Conservation (phyloP, 768 basidiomycete species). For the Boletus pseudopeckii region DNA sequence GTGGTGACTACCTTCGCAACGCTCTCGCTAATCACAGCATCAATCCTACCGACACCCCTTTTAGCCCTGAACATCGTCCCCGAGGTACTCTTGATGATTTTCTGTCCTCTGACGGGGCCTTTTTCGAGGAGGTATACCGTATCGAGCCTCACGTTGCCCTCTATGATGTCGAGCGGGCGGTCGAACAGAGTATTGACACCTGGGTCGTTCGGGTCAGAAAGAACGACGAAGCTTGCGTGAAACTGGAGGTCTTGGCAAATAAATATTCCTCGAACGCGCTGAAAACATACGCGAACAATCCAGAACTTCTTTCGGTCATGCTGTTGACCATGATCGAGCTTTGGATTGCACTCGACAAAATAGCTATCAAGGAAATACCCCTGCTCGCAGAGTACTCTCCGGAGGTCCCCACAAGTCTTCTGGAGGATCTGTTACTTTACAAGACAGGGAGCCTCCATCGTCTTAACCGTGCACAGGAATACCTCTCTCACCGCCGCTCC, state of each 20-base stretch:
- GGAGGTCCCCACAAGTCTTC: constrained; percentile 26
- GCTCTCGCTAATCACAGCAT: constrained; percentile 1
- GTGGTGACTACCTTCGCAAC: constrained; percentile 26
- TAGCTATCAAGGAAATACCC: constrained; percentile 18
- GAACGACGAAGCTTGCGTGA: constrained; percentile 12
- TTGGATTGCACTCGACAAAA: constrained; percentile 36
- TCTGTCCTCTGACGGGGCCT: constrained; percentile 4
- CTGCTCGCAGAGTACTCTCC: constrained; percentile 33
- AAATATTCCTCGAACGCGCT: constrained; percentile 28
- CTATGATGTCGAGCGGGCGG: constrained; percentile 37
- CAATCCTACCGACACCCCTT: constrained; percentile 4
- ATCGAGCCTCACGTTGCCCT: constrained; percentile 22
- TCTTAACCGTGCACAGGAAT: constrained; percentile 23
- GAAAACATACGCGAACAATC: constrained; percentile 29
- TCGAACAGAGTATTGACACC: constrained; percentile 29
- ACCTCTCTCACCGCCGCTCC: constrained; percentile 34
- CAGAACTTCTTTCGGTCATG: constrained; percentile 42
- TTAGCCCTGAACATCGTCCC: background rate
- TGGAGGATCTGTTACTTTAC: constrained; percentile 30
- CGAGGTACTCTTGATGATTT: constrained; percentile 21
- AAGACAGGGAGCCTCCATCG: constrained; percentile 28
- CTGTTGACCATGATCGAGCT: constrained; percentile 38
- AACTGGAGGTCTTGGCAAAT: constrained; percentile 23
- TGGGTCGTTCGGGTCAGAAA: constrained; percentile 30
- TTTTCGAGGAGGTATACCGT: constrained; percentile 7